A percentile compares a stretch with the other conserved stretches of the same genome.
These are phyloP conservation scores for Suhomyces coccinellae DNA, from an alignment of 1,139 yeast species.

Conservation along the genomic window DNA sequence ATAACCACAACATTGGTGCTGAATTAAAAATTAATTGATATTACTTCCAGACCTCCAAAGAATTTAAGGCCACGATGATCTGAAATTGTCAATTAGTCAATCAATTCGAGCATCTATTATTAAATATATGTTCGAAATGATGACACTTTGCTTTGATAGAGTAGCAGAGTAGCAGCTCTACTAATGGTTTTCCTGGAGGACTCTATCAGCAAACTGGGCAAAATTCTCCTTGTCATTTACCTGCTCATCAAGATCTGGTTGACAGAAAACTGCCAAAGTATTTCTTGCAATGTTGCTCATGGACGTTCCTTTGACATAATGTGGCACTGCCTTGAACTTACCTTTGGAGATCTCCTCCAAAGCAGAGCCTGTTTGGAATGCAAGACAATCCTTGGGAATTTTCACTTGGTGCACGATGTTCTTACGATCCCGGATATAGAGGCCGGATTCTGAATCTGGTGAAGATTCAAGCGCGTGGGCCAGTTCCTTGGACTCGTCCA, in stretches of 20 bases:
- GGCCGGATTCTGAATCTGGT: conserved; percentile 53
- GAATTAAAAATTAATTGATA: no score
- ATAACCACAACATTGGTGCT: no score
- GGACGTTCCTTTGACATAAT: conserved; percentile 50
- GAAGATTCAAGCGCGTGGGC: conserved; percentile 24
- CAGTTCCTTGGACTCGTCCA: conserved; percentile 38
- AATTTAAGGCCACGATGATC: no score
- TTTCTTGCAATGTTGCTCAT: conserved; percentile 46
- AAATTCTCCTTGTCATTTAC: conserved; percentile 48
- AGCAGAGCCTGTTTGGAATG: conserved; percentile 68
- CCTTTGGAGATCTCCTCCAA: conserved; percentile 53
- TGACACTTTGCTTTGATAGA: no score
- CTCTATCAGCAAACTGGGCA: conserved; percentile 48
- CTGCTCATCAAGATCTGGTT: conserved; percentile 55
- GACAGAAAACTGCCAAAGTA: conserved; percentile 66
- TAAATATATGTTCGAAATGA: no score
- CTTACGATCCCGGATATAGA: conserved; percentile 52
- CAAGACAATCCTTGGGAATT: conserved; percentile 57
- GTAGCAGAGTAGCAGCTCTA: background rate
- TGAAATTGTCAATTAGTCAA: no score
- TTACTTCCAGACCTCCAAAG: no score
- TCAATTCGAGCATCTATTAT: no score
- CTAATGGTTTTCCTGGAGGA: conserved; percentile 34
- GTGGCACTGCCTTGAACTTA: conserved; percentile 61
- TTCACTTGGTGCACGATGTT: conserved; percentile 50